Evolutionary conservation across 75 land plant genomes (phyloP).

Genomic region (Selaginella tamariscina): DNA sequence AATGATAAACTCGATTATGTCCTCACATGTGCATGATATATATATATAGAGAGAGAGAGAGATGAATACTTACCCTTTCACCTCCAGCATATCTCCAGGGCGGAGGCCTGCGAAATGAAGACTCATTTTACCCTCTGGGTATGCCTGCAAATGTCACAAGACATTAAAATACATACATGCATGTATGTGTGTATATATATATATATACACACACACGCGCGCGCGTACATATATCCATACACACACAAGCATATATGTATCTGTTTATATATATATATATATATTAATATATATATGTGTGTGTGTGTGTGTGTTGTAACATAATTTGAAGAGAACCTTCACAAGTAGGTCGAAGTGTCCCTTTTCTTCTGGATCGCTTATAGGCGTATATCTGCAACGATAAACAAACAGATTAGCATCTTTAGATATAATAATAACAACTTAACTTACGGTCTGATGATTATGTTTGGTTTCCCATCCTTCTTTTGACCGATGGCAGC

Average conservation of each 20-base stretch:
- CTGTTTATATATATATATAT: not conserved
- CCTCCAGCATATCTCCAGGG: slow-evolving; percentile 83
- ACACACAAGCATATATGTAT: slow-evolving; percentile 5
- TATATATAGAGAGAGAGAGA: not conserved
- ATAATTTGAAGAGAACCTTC: slow-evolving; percentile 39
- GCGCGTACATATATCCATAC: not conserved
- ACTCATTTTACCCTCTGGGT: slow-evolving; percentile 97
- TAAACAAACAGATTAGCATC: no score
- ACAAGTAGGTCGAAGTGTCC: slow-evolving; percentile 90
- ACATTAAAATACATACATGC: not conserved
- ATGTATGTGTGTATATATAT: not conserved
- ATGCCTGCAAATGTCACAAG: slow-evolving; percentile 38
- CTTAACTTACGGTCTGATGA: no score
- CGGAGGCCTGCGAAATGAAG: slow-evolving; percentile 71
- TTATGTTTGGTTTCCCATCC: no score
- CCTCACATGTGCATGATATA: no score
- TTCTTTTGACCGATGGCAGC: no score
- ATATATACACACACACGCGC: not conserved
- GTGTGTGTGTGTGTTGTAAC: no score
- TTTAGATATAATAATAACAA: no score
- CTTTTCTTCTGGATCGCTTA: slow-evolving; percentile 67
- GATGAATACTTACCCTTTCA: slow-evolving; percentile 64
- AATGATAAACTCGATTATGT: not conserved
- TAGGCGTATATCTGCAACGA: slow-evolving; percentile 98
- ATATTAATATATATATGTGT: no score